Percentiles rank a stretch among this genome's conserved stretches.
These are phyloP conservation scores for Bruguiera gymnorhiza DNA, from an alignment of 345 rosid genomes.

Conservation along the genomic window DNA sequence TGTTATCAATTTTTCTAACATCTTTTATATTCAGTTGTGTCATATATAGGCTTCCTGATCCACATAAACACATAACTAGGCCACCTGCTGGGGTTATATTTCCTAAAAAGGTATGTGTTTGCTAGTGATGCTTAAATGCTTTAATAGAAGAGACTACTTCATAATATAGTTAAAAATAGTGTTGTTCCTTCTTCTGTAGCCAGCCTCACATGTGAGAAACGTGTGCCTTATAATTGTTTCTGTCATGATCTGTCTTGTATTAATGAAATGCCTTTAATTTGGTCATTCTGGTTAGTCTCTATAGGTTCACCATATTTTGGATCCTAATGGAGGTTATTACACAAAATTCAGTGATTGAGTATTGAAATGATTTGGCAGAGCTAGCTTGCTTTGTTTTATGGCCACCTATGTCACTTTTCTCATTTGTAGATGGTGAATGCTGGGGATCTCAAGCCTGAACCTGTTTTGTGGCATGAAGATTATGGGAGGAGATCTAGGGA, in stretches of 20 bases:
- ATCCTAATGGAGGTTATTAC: too few relatives aligned
- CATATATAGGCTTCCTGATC: constrained; percentile 76
- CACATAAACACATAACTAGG: constrained; percentile 53
- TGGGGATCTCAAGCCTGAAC: constrained; percentile 57
- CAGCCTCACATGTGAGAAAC: too few relatives aligned
- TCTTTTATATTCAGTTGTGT: constrained; percentile 55
- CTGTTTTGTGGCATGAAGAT: constrained; percentile 86
- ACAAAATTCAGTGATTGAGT: background rate
- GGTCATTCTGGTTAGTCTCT: too few relatives aligned
- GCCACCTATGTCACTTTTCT: background rate
- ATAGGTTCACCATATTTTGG: too few relatives aligned
- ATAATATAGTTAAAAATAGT: too few relatives aligned
- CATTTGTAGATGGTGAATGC: constrained; percentile 49
- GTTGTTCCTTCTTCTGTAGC: too few relatives aligned
- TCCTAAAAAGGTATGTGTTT: constrained; percentile 63
- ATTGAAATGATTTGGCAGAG: background rate
- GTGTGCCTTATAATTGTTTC: too few relatives aligned
- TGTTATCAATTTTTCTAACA: background rate
- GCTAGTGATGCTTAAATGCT: background rate
- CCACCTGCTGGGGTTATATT: constrained; percentile 59
- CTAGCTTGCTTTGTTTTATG: constrained; percentile 8
- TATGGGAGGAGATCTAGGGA: constrained; percentile 52
- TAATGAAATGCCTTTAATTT: too few relatives aligned
- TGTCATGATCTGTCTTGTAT: too few relatives aligned
- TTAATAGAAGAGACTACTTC: background rate